Conservation (phyloP, 352 stramenopile genomes). For the Bremia lactucae region DNA sequence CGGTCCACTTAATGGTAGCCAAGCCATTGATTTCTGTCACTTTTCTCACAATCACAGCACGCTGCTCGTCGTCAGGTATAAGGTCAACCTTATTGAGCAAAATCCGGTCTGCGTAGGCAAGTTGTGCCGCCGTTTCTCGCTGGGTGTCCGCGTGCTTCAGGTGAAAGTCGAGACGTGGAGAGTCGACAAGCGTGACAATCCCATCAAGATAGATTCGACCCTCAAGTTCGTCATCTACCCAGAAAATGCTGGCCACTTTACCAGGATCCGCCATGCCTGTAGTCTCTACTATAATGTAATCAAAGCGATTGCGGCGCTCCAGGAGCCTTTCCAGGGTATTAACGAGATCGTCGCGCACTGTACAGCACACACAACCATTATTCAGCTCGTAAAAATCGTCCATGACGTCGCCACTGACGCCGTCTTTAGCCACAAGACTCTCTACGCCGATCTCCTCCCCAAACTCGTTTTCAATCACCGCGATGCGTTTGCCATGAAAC, state of each 20-base stretch:
- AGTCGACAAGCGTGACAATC: constrained; percentile 96
- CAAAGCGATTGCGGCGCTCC: constrained; percentile 64
- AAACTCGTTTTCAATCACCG: constrained; percentile 99
- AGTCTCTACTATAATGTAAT: constrained; percentile 92
- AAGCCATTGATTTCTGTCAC: constrained; percentile 57
- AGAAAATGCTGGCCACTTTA: constrained; percentile 93
- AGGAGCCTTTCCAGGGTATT: constrained; percentile 82
- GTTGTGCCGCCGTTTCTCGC: constrained; percentile 89
- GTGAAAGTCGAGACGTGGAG: constrained; percentile 85
- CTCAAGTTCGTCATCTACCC: constrained; percentile 89
- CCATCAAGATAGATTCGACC: constrained; percentile 86
- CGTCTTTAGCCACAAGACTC: constrained; percentile 80
- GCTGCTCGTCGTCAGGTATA: constrained; percentile 45
- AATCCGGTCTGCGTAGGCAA: constrained; percentile 97
- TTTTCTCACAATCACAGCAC: constrained; percentile 27
- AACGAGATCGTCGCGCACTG: constrained; percentile 87
- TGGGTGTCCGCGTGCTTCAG: constrained; percentile 42
- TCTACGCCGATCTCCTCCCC: constrained; percentile 93
- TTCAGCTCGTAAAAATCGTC: constrained; percentile 91
- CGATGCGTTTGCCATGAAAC: constrained; percentile 89
- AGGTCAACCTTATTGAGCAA: constrained; percentile 98
- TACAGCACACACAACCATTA: constrained; percentile 98
- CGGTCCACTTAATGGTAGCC: constrained; percentile 53
- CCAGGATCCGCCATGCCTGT: constrained; percentile 90
- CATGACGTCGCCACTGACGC: constrained; percentile 45